Evolutionary conservation across 257 asterid genomes (phyloP), one percentile per base, ranked within the genome.

Genomic region (Solanum dulcamara): DNA sequence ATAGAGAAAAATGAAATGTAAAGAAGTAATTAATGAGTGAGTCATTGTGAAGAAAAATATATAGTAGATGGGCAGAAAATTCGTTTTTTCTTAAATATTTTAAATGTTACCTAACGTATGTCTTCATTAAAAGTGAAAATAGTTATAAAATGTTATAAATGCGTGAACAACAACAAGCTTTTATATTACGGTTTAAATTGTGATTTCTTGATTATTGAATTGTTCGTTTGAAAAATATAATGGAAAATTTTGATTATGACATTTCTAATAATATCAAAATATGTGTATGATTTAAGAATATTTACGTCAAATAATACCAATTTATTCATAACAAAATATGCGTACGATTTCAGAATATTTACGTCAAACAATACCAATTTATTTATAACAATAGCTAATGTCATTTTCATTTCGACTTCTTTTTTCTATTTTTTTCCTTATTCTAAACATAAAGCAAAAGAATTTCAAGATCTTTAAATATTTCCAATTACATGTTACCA

Each of bases 401-500:
- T 44, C 59, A 44, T 14, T 75, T 44, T 46, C 60, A 9, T 77
- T 46, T 77, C 82, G 9, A 26, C 2, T 26, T 77, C 40, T 26
- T 44, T 44, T 75, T 77, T 75, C 81, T 42, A 11, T 72, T 7
- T 44, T 75, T 44, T 77, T 14, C n/a, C 10, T 15, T 46, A 26
- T 26, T 77, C 82, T 40, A 77, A 77, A 8, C n/a, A 77, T 44
- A 46, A 44, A 77, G n/a, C 82, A 28, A 59, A 84, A 48, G 89
- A 87, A 86, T 68, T 89, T 72, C 53, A 86, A 50, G n/a, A 86
- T 86, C 37, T 86, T 86, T 84, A 82, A 89, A 89, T 89, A 90
- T 88, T 85, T 85, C 86, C 90, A 89, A 89, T 59, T 84, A 60
- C 68, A 82, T 83, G 88, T 84, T 81, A 33, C 75, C 50, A 88